Base-by-base conservation (phyloP, 805 yeast species). In the Debaryomyces prosopidis region DNA sequence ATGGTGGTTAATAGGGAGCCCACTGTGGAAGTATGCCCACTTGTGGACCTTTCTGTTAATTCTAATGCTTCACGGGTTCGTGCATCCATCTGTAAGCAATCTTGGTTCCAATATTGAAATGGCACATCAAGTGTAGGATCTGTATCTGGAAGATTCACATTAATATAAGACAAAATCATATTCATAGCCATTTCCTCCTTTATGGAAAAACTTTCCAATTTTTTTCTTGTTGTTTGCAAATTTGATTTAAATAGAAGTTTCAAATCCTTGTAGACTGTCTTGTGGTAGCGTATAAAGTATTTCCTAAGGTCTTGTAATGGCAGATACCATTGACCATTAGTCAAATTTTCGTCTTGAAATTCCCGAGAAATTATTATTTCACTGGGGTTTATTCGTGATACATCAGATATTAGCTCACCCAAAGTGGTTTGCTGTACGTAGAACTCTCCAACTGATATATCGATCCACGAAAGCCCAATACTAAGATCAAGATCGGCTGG, bases 391-490 rank as follows among this genome's bases (percentile, higher is more conserved):
- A 94, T 82, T 47, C 97, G 75, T 0, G 92, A 74, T 1, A 94
- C 68, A 35, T 89, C 89, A 5, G 94, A 77, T 40, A 83, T 74
- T 3, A 91, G 64, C 19, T 82, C 84, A 4, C 73, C 77, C 16
- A 84, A 57, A 1, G 77, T 73, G 0, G 88, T 80, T 39, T 80
- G 79, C 56, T 89, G 88, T 2, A 85, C 86, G 55, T 73, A 81
- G 37, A 89, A 79, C 17, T 82, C 82, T 0, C 98, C 97, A 1
- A 92, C 81, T 0, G 94, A 85, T 0, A 92, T 71, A 65, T 94
- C 99, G 36, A 85, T 79, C 98, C 98, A 94, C 23, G 90, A 77
- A 1, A 94, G 55, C 0, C 96, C 96, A 3, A 90, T 73, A 18
- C 69, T 69, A 39, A 65, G 48, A 31, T 61, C 75, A 0, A 72